Evolutionary conservation across 768 basidiomycete genomes (phyloP), one percentile per base, ranked within the genome.

Genomic region (Agaricus bisporus): DNA sequence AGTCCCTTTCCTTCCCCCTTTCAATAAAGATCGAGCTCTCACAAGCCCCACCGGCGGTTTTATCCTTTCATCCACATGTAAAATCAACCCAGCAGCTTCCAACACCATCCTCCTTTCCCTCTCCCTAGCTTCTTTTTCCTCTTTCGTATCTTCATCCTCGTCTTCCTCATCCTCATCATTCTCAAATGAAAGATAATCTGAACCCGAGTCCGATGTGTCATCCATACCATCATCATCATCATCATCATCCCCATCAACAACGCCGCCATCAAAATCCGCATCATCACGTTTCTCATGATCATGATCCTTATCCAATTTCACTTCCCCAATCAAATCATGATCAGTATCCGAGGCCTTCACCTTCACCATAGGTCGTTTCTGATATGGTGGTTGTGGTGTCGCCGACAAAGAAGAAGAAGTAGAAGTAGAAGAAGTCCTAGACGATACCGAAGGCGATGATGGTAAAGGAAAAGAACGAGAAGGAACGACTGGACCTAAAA

Each of bases 51-150:
- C 75, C 2, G 76, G 82, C 1, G 75, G 82, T 2, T 47, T 51
- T 7, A 78, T 73, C 41, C 74, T 74, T 14, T 76, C 74, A 54
- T 83, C 81, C 36, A 78, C 69, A 58, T 85, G 83, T 43, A 95
- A 77, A 52, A 91, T 82, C 22, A 97, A 71, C 2, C 95, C 95
- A 0, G 93, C 93, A 0, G 91, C 88, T 63, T 91, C 83, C n/a
- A 98, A 72, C 6, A 97, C 91, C 17, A 86, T 78, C 59, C 82
- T 82, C 18, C 91, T 76, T 63, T 95, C 93, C 15, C 78, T 69
- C 53, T 85, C 91, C 28, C 90, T 80, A 15, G 81, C 79, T 48
- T 75, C 75, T 10, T 71, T 72, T 49, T 85, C 81, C 41, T 74
- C 77, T 38, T 72, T 73, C 28, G 75, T 75, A 58, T 78, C 70